phyloP scores from a whole-genome alignment of 2,329 filamentous ascomycete genomes.

The Grosmannia huntii region DNA sequence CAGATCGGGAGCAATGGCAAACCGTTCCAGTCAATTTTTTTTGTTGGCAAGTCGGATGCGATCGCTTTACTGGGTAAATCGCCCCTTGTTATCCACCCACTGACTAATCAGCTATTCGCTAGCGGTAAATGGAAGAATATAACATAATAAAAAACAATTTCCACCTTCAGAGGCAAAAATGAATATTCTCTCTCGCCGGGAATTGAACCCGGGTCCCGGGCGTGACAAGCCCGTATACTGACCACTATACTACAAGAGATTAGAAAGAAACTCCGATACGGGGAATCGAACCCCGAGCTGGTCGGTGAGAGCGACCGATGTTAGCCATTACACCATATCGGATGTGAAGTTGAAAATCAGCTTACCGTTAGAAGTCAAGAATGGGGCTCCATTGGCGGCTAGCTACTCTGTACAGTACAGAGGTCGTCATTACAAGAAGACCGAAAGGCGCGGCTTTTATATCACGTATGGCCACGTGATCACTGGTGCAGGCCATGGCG shows the following conservation, averaged over 20 bases:
- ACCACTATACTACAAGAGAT: slow-evolving; percentile 5
- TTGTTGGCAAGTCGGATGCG: background rate
- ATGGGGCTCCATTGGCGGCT: background rate
- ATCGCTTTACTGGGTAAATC: background rate
- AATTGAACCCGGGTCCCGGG: slow-evolving; percentile 5
- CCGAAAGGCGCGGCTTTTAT: too few relatives aligned
- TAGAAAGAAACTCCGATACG: slow-evolving; percentile 3
- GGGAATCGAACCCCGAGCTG: slow-evolving; percentile 6
- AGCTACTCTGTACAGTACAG: background rate
- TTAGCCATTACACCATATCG: slow-evolving; percentile 7
- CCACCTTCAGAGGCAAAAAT: background rate
- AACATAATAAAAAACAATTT: too few relatives aligned
- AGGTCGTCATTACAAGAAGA: too few relatives aligned
- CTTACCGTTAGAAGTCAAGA: background rate
- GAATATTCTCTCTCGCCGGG: slow-evolving; percentile 1
- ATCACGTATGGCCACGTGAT: too few relatives aligned
- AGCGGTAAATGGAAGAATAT: background rate
- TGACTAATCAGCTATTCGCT: slow-evolving; percentile 1
- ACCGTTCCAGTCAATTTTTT: too few relatives aligned
- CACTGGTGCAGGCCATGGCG: too few relatives aligned
- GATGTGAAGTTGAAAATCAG: background rate
- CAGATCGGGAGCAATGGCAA: too few relatives aligned
- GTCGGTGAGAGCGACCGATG: slow-evolving; percentile 6
- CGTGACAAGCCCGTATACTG: slow-evolving; percentile 5
- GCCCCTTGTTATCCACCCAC: background rate